Percentiles rank a stretch among this genome's conserved stretches.
phyloP scores from a whole-genome alignment of 2,329 filamentous ascomycete species.

The Didymella glomerata region DNA sequence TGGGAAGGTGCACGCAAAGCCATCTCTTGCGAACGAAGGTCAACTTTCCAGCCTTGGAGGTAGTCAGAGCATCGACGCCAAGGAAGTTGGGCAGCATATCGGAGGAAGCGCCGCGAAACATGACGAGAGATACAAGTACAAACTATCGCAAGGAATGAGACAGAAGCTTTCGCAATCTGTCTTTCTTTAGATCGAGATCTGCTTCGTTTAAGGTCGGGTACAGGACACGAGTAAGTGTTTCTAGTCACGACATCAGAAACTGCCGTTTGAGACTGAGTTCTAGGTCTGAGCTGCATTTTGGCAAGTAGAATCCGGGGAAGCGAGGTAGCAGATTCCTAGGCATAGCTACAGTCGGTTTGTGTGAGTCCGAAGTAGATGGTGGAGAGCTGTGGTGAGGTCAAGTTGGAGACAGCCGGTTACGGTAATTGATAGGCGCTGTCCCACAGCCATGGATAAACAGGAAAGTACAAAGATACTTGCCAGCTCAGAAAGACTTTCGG shows the following conservation, averaged over 20 bases:
- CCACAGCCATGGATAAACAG: not conserved
- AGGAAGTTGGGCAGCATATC: not conserved
- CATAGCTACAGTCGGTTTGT: not conserved
- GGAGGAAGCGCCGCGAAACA: not conserved
- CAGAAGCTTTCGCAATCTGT: not conserved
- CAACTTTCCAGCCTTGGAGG: too few relatives aligned
- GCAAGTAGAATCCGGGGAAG: not conserved
- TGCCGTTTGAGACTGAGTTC: not conserved
- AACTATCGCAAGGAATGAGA: not conserved
- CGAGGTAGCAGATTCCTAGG: not conserved
- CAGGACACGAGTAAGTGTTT: not conserved
- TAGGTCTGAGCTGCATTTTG: not conserved
- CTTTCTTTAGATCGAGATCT: not conserved
- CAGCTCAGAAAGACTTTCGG: not conserved
- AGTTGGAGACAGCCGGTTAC: constrained; percentile 4
- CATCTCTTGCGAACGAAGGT: too few relatives aligned
- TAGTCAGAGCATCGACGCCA: too few relatives aligned
- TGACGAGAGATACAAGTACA: not conserved
- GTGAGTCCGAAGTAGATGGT: not conserved
- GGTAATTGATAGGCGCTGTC: not conserved
- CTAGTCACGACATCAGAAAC: not conserved
- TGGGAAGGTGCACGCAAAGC: too few relatives aligned
- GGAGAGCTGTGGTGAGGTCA: not conserved
- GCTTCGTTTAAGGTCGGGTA: not conserved
- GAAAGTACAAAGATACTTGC: not conserved